Evolutionary conservation across 306 rosid species (phyloP), one percentile per base, ranked within the genome.

Genomic region (Rosa chinensis): DNA sequence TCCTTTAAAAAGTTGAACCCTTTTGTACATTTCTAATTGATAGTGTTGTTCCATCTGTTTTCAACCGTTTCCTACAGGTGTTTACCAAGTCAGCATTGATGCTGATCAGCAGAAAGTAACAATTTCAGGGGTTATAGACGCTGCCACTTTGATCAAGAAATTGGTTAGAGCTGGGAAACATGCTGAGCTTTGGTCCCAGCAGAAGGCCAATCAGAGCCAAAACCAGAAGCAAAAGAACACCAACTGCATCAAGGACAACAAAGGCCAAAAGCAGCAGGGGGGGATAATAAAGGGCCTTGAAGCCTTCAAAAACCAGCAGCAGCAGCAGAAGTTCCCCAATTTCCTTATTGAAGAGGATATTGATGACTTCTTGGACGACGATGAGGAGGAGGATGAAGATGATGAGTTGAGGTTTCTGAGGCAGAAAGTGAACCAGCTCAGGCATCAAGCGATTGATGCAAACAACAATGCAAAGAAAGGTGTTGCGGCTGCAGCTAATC

Each of bases 31-130:
- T 42, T 71, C 25, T 49, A 49, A 17, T 25, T 10, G 5, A 10
- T 9, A 5, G 9, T 49, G 14, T 42, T 52, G 40, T 43, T 11
- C 17, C 12, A 55, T 42, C 0, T 53, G 39, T 14, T 5, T 63
- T 52, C 25, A 5, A 43, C 56, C 56, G 13, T 70, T 47, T n/a
- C 16, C 37, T 61, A 0, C 75, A 94, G 99, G 99, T 75, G 99
- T 94, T 72, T 94, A 85, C 78, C 91, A 86, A 86, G 99, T 94
- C 23, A 86, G 62, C 67, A 82, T 92, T 62, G 95, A 93, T 74
- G 87, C 90, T 63, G 99, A 92, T 8, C 97, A 94, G 78, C 97
- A 92, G 78, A 94, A 83, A 68, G 99, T 94, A 21, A 89, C 97
- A 37, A 97, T 92, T 83, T 86, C 87, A 42, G 97, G 99, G 8